Base-by-base conservation (phyloP, 768 basidiomycete species). In the Suillus hirtellus region DNA sequence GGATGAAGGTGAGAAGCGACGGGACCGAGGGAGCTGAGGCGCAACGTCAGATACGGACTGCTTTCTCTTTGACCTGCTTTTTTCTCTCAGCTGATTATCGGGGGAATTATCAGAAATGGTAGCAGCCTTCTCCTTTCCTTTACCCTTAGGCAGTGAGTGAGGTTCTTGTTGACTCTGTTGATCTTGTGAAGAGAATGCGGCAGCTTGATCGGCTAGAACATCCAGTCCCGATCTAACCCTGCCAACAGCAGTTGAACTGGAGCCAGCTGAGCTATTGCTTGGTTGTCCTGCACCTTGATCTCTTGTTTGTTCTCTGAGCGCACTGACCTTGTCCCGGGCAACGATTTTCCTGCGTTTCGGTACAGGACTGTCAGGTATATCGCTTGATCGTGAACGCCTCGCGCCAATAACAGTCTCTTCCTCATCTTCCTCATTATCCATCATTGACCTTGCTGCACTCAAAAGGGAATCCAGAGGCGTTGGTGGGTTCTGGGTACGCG, bases 181-280 rank as follows among this genome's bases (percentile, higher is more conserved):
- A 65, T 78, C 70, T 69, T 78, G 65, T 67, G 79, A 71, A 72
- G 78, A 73, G 72, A 83, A 83, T 17, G 76, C 84, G 9, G 86
- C 86, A 3, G 90, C 88, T 70, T 90, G 88, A 66, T 90, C 89
- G 1, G 89, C 90, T 40, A 91, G 76, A 9, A 92, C 88, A 68
- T 92, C 89, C 68, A 92, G 75, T 8, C 86, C 89, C 64, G 84
- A 84, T 64, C 74, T 77, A 53, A 81, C 73, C 55, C 79, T 68
- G 38, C 68, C 70, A 34, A 17, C 55, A 55, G 61, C 31, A 50
- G 64, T 43, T 5, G 65, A 46, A 5, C 35, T 38, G 10, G 60
- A 34, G 12, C 34, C 24, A 31, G 63, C 40, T 8, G 47, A 7
- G 53, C 56, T 63, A 53, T 37, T 60, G 3, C 64, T 27, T 27